Base-by-base conservation (phyloP, 1,284 basidiomycete genomes). In the Calocybe gambosa region DNA sequence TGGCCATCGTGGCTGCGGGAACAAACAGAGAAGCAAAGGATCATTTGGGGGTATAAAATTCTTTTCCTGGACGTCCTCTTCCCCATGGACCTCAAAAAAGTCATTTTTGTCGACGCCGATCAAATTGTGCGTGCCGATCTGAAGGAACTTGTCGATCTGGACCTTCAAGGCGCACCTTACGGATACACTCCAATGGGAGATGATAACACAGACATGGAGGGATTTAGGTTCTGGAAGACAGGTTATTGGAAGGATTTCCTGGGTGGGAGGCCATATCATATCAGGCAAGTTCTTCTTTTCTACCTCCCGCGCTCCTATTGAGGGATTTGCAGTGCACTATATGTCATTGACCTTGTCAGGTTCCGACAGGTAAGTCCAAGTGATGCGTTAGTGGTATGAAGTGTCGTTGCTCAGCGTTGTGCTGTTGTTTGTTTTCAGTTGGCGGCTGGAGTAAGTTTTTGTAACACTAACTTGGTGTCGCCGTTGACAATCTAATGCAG, bases 1-100 rank as follows among this genome's bases (percentile, higher is more conserved):
- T 99, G 95, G 95, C 96, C 95, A 0, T 87, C 88, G 2, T 99
- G 95, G 95, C 75, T 99, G 10, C 86, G 93, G n/a, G 79, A 81
- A 8, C 95, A 98, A 64, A 93, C 84, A 46, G 95, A 99, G 68
- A 99, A 99, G 66, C 95, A 99, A 65, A 79, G 95, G 16, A 89
- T 93, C 47, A 99, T 99, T 58, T 99, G 95, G 95, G 96, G 90
- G n/a, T 97, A 98, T 75, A 99, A 99, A 70, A 99, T 99, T 52
- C 80, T 99, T 31, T 99, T 99, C 78, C 80, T 99, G 21, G 95
- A 99, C 59, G 94, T 98, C 5, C 78, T 99, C 5, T 99, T 99
- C 79, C 95, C 95, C 2, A 90, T 98, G 82, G 91, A 95, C 65
- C 77, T 99, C 43, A 92, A 95, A 69, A 95, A 96, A 62, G 93